These are phyloP conservation scores for Mucor sp. DNA, from an alignment of 371 early-diverging fungal genomes.

Conservation along the genomic window DNA sequence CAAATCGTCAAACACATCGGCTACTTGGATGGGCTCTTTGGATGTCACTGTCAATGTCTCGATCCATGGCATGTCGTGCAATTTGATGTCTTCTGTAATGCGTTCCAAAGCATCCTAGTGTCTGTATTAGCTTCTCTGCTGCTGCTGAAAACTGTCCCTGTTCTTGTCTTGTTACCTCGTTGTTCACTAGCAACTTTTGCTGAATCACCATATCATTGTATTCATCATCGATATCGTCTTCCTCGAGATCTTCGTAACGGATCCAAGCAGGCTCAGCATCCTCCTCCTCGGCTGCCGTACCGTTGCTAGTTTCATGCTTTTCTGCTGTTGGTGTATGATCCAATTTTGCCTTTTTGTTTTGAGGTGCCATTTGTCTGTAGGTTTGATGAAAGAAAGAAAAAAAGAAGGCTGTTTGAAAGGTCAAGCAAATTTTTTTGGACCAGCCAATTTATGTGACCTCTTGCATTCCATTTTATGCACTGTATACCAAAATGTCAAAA, in stretches of 20 bases:
- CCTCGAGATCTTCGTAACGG: constrained; percentile 36
- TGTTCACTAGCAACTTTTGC: constrained; percentile 71
- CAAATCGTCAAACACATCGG: constrained; percentile 84
- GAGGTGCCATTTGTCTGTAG: constrained; percentile 11
- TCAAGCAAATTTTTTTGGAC: neutral
- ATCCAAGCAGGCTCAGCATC: constrained; percentile 24
- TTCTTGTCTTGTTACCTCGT: constrained; percentile 54
- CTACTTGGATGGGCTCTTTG: constrained; percentile 54
- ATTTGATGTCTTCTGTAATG: constrained; percentile 64
- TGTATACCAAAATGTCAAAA: too few species aligned
- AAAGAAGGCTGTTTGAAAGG: neutral
- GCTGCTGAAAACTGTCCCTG: neutral
- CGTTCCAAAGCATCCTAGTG: constrained; percentile 59
- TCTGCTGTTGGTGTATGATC: neutral
- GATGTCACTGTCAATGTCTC: constrained; percentile 81
- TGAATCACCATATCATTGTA: constrained; percentile 64
- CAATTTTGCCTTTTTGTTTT: constrained; percentile 7
- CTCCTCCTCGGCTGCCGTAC: neutral
- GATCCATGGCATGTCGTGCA: constrained; percentile 78
- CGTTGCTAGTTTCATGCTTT: neutral
- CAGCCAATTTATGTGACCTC: constrained; percentile 3
- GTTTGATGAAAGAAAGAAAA: neutral
- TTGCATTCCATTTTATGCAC: neutral
- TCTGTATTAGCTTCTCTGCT: neutral
- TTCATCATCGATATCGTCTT: constrained; percentile 44